These are phyloP conservation scores for Neonectria sp. DNA, from an alignment of 2,329 filamentous ascomycete genomes.

Conservation along the genomic window DNA sequence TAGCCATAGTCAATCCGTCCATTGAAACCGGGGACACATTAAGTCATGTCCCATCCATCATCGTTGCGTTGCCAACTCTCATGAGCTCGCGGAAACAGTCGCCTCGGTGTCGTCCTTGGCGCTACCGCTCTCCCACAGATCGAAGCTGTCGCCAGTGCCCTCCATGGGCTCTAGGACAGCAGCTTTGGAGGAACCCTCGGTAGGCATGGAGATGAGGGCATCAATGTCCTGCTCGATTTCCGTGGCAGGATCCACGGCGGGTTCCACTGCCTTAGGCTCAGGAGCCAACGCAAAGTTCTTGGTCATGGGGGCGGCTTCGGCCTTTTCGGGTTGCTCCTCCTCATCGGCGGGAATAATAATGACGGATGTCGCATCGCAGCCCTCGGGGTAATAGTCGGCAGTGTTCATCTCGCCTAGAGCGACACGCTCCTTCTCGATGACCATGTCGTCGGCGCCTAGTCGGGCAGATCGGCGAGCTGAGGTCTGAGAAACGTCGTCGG, in stretches of 20 bases:
- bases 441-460: constrained; percentile 64
- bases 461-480: constrained; percentile 53
- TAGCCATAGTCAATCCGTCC: constrained; percentile 10
- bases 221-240: constrained; percentile 51
- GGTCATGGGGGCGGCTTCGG: constrained; percentile 27
- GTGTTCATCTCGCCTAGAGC: constrained; percentile 78
- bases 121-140: constrained; percentile 80
- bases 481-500: constrained; percentile 74
- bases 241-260: constrained; percentile 40
- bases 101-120: constrained; percentile 69
- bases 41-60: constrained; percentile 30
- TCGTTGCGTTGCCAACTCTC: constrained; percentile 25
- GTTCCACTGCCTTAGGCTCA: constrained; percentile 41
- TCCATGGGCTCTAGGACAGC: constrained; percentile 69
- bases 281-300: constrained; percentile 38
- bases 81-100: constrained; percentile 42
- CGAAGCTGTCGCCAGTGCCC: constrained; percentile 73
- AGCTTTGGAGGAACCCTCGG: constrained; percentile 58
- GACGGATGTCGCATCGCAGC: constrained; percentile 74
- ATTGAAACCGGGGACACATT: constrained; percentile 16
- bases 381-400: constrained; percentile 77
- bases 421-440: constrained; percentile 74
- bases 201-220: constrained; percentile 54
- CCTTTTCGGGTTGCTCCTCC: constrained; percentile 54
- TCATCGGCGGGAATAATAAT: constrained; percentile 75